Evolutionary conservation across 768 basidiomycete genomes (phyloP).

Genomic region (Boletus reticuloceps): DNA sequence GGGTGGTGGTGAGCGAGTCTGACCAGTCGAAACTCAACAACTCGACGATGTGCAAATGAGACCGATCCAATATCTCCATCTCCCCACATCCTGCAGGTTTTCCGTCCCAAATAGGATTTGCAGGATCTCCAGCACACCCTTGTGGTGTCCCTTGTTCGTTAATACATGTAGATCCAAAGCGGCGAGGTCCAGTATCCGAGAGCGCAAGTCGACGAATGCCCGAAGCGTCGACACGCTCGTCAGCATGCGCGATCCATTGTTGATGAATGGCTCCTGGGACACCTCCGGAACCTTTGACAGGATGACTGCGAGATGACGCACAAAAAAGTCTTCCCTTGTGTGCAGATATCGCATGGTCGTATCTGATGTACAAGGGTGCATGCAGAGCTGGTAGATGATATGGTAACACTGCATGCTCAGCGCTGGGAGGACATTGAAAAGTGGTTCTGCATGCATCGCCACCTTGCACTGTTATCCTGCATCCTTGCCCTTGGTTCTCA

Average conservation of each 20-base stretch:
- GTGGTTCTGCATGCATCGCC: slow-evolving; percentile 38
- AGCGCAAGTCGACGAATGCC: slow-evolving; percentile 78
- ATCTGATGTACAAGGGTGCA: slow-evolving; percentile 80
- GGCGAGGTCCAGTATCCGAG: slow-evolving; percentile 80
- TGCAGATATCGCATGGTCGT: slow-evolving; percentile 83
- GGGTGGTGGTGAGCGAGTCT: slow-evolving; percentile 62
- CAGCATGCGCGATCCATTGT: slow-evolving; percentile 64
- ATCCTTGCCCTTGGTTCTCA: slow-evolving; percentile 45
- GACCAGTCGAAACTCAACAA: slow-evolving; percentile 82
- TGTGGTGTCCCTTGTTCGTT: slow-evolving; percentile 72
- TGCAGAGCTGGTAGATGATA: slow-evolving; percentile 81
- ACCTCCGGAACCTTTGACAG: slow-evolving; percentile 61
- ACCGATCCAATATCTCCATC: slow-evolving; percentile 63
- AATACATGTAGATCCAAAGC: slow-evolving; percentile 88
- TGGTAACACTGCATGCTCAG: slow-evolving; percentile 85
- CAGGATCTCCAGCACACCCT: slow-evolving; percentile 70
- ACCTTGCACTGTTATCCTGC: slow-evolving; percentile 30
- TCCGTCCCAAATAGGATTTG: slow-evolving; percentile 78
- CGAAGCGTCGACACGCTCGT: slow-evolving; percentile 68
- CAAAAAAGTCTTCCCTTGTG: slow-evolving; percentile 88
- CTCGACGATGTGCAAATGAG: slow-evolving; percentile 83
- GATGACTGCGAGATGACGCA: slow-evolving; percentile 72
- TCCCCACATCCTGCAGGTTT: slow-evolving; percentile 42
- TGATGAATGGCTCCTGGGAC: slow-evolving; percentile 45
- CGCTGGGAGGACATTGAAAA: slow-evolving; percentile 64